Conservation (phyloP, 495 filamentous ascomycete species). For the Daldinia loculata region DNA sequence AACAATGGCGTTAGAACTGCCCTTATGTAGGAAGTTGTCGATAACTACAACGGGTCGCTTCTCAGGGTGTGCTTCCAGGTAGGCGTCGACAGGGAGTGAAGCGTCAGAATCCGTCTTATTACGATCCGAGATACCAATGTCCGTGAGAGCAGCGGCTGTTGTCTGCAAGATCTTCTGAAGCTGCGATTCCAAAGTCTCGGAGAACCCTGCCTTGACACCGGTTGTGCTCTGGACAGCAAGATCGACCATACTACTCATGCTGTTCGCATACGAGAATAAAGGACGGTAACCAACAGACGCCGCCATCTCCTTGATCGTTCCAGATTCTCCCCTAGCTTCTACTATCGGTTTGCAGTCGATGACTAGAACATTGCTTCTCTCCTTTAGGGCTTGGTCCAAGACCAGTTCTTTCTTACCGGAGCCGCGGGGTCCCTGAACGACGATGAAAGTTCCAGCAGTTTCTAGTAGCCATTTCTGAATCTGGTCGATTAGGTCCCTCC, state of each 20-base stretch:
- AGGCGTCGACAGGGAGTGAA: constrained; percentile 82
- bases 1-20: constrained; percentile 73
- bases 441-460: constrained; percentile 89
- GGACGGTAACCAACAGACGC: constrained; percentile 89
- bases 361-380: constrained; percentile 79
- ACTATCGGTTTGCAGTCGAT: constrained; percentile 95
- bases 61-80: constrained; percentile 90
- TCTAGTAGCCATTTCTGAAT: constrained; percentile 88
- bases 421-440: constrained; percentile 90
- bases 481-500: constrained; percentile 79
- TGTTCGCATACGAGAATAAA: constrained; percentile 97
- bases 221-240: constrained; percentile 93
- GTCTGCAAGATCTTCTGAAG: constrained; percentile 91
- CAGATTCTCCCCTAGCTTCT: constrained; percentile 89
- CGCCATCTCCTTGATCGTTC: constrained; percentile 84
- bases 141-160: constrained; percentile 79
- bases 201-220: constrained; percentile 93
- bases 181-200: constrained; percentile 91
- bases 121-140: constrained; percentile 73
- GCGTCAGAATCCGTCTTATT: constrained; percentile 76
- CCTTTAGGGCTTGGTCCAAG: constrained; percentile 80
- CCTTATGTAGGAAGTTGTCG: constrained; percentile 91
- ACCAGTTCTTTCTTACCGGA: constrained; percentile 91
- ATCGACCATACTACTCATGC: constrained; percentile 87
- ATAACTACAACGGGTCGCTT: constrained; percentile 85